Conservation (phyloP, 352 stramenopile species). For the Phytophthora rubi region DNA sequence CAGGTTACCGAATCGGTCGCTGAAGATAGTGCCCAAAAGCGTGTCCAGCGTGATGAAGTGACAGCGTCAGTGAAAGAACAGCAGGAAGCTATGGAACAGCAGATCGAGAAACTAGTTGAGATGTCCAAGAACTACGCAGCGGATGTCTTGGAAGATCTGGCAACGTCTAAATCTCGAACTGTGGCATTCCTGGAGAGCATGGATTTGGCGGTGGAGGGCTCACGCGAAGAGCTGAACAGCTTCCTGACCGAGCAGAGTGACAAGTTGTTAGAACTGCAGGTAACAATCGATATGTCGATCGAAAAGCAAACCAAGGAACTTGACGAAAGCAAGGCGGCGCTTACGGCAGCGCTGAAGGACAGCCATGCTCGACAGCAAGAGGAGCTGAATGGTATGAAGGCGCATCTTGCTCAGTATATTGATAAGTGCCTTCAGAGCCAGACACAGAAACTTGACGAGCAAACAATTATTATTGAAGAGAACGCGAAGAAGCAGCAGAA, state of each 20-base stretch:
- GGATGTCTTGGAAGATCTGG: conserved; percentile 38
- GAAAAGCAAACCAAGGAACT: conserved; percentile 53
- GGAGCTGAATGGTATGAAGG: conserved; percentile 53
- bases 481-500: conserved; percentile 42
- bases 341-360: conserved; percentile 41
- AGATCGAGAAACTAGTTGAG: conserved; percentile 43
- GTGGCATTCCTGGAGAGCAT: conserved; percentile 43
- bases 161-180: conserved; percentile 35
- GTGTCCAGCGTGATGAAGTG: conserved; percentile 38
- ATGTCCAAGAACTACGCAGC: conserved; percentile 41
- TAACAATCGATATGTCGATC: conserved; percentile 53
- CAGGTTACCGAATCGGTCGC: conserved; percentile 25
- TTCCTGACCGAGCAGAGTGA: conserved; percentile 57
- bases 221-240: conserved; percentile 39
- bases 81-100: conserved; percentile 37
- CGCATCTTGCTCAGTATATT: conserved; percentile 50
- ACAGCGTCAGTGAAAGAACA: conserved; percentile 29
- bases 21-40: conserved; percentile 23
- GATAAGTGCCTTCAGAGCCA: conserved; percentile 54
- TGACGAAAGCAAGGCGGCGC: conserved; percentile 38
- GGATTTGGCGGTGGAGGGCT: conserved; percentile 32
- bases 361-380: conserved; percentile 47
- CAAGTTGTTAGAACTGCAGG: conserved; percentile 54
- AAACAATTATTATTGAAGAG: conserved; percentile 53
- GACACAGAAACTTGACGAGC: conserved; percentile 46